Conservation (phyloP, 805 yeast species). For the Starmerella bombicola region DNA sequence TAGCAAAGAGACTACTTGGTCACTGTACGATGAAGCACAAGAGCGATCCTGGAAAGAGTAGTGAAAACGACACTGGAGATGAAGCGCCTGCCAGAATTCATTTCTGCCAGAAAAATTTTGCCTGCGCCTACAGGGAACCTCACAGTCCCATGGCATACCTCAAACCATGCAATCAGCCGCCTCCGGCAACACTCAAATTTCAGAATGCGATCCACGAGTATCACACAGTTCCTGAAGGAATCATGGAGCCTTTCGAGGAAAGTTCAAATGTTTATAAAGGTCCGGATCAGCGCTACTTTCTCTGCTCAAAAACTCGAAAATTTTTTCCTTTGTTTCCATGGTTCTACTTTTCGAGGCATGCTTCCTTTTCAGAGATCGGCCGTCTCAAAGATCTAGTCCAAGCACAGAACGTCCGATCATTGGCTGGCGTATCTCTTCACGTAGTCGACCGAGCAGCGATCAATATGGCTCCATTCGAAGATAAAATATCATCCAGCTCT, state of each 20-base stretch:
- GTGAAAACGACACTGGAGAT: not conserved
- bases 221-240: slow-evolving; percentile 12
- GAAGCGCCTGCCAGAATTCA: slow-evolving; percentile 8
- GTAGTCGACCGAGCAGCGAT: too few species aligned
- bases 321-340: slow-evolving; percentile 22
- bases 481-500: too few species aligned
- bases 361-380: slow-evolving; percentile 24
- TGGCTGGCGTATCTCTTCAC: slow-evolving; percentile 3
- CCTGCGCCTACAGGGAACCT: slow-evolving; percentile 13
- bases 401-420: slow-evolving; percentile 4
- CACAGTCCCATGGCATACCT: slow-evolving; percentile 16
- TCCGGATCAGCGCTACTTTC: slow-evolving; percentile 13
- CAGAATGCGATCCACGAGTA: slow-evolving; percentile 17
- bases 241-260: slow-evolving; percentile 5
- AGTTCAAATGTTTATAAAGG: slow-evolving; percentile 5
- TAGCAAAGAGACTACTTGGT: slow-evolving; percentile 17
- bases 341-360: slow-evolving; percentile 27
- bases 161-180: slow-evolving; percentile 20
- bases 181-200: not conserved
- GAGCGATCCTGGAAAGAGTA: not conserved
- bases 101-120: slow-evolving; percentile 12
- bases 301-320: not conserved
- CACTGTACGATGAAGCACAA: slow-evolving; percentile 4
- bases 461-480: too few species aligned
- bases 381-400: slow-evolving; percentile 19